Conservation (phyloP, 495 filamentous ascomycete species). For the Xylaria grammica region DNA sequence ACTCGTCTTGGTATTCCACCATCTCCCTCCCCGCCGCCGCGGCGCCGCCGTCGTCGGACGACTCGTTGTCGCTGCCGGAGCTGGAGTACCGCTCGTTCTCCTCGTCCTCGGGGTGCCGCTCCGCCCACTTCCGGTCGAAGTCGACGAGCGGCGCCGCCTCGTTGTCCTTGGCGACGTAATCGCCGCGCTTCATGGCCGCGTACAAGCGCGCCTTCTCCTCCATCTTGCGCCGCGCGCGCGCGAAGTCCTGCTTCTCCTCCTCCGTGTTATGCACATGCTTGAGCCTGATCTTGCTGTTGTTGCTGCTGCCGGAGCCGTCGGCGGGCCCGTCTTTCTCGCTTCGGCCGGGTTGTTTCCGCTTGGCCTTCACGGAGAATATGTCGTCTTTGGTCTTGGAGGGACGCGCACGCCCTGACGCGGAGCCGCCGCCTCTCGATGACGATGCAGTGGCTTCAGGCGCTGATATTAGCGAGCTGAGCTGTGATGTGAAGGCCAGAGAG, state of each 20-base stretch:
- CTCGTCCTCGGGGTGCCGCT: slow-evolving; percentile 53
- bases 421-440: slow-evolving; percentile 38
- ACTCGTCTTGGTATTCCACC: slow-evolving; percentile 87
- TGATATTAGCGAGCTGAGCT: slow-evolving; percentile 74
- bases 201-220: slow-evolving; percentile 87
- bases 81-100: slow-evolving; percentile 40
- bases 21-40: slow-evolving; percentile 58
- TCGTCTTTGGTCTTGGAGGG: slow-evolving; percentile 71
- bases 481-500: slow-evolving; percentile 78
- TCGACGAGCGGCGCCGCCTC: slow-evolving; percentile 73
- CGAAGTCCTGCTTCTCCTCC: slow-evolving; percentile 51
- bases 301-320: slow-evolving; percentile 26
- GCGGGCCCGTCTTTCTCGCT: slow-evolving; percentile 47
- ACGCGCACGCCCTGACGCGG: slow-evolving; percentile 63
- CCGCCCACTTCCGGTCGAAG: slow-evolving; percentile 94
- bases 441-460: slow-evolving; percentile 41
- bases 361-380: slow-evolving; percentile 74
- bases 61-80: slow-evolving; percentile 49
- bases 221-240: slow-evolving; percentile 76
- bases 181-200: slow-evolving; percentile 79
- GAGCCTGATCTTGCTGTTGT: slow-evolving; percentile 45
- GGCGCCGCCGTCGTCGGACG: slow-evolving; percentile 39
- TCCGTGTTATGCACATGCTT: slow-evolving; percentile 48
- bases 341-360: slow-evolving; percentile 61
- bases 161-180: slow-evolving; percentile 61